These are phyloP conservation scores for Neoboletus brunneissimus DNA, from an alignment of 768 basidiomycete species.

Conservation along the genomic window DNA sequence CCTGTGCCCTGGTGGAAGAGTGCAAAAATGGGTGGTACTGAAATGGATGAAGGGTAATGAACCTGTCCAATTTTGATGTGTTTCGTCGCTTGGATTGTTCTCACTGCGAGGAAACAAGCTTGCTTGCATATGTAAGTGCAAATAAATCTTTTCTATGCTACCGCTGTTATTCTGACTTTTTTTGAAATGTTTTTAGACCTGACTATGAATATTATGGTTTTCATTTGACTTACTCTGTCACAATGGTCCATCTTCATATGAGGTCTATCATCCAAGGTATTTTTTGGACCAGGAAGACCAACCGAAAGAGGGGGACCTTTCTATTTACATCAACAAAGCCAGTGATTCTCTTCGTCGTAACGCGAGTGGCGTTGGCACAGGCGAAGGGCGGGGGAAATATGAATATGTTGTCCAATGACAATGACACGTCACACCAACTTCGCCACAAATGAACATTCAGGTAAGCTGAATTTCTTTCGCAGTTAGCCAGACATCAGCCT, in stretches of 20 bases:
- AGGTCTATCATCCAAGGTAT: background rate
- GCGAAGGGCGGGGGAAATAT: too few species aligned
- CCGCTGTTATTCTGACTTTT: background rate
- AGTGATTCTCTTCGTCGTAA: too few species aligned
- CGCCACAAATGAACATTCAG: too few species aligned
- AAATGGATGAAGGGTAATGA: constrained; percentile 38
- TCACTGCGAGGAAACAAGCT: background rate
- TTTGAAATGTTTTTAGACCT: background rate
- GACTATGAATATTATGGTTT: background rate
- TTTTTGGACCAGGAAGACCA: background rate
- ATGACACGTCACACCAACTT: too few species aligned
- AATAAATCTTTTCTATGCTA: background rate
- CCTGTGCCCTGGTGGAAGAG: constrained; percentile 75
- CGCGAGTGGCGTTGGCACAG: background rate
- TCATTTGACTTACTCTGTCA: background rate
- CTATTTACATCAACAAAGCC: background rate
- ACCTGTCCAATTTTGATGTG: background rate
- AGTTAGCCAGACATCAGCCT: too few species aligned
- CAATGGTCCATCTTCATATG: background rate
- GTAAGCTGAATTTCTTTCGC: too few species aligned
- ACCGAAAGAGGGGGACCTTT: background rate
- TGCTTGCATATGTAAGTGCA: constrained; percentile 1
- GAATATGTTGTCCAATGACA: too few species aligned
- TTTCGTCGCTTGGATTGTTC: background rate
- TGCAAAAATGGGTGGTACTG: constrained; percentile 40